phyloP scores from a whole-genome alignment of 805 yeast genomes.

The Yarrowia osloensis region DNA sequence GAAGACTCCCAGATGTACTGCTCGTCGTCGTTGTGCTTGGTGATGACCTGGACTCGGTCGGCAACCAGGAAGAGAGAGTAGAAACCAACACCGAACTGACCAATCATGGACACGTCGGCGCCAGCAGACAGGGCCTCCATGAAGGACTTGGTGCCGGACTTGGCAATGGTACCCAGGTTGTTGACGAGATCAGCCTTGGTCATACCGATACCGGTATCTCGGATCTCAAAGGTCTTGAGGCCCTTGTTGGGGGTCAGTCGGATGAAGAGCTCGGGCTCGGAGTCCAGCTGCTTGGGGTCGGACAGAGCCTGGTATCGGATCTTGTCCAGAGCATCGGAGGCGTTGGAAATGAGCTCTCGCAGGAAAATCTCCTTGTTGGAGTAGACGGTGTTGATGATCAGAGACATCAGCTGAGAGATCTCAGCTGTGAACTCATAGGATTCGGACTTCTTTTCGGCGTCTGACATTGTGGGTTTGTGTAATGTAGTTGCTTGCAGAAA shows the following conservation, averaged over 20 bases:
- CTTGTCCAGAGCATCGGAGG: constrained; percentile 98
- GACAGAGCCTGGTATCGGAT: constrained; percentile 95
- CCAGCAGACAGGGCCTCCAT: constrained; percentile 99
- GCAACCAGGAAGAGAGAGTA: constrained; percentile 99
- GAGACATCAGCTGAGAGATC: constrained; percentile 99
- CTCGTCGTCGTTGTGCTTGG: constrained; percentile 98
- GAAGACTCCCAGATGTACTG: constrained; percentile 99
- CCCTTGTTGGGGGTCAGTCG: constrained; percentile 98
- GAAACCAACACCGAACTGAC: constrained; percentile 99
- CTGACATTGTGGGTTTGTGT: neutral
- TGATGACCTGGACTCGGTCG: constrained; percentile 96
- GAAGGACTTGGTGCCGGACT: constrained; percentile 98
- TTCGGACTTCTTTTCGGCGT: constrained; percentile 36
- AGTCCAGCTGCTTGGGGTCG: constrained; percentile 86
- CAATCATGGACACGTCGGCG: constrained; percentile 99
- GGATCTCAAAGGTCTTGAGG: constrained; percentile 88
- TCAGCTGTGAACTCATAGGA: constrained; percentile 94
- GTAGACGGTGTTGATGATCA: constrained; percentile 99
- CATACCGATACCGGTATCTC: constrained; percentile 99
- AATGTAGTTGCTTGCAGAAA: neutral
- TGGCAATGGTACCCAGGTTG: constrained; percentile 99
- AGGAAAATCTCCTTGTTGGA: constrained; percentile 98
- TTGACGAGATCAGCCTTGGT: constrained; percentile 98
- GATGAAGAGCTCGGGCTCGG: constrained; percentile 95
- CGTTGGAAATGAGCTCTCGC: constrained; percentile 98